Evolutionary conservation across 2,329 filamentous ascomycete species (phyloP), one percentile per base, ranked within the genome.

Genomic region (Fusarium sp.): DNA sequence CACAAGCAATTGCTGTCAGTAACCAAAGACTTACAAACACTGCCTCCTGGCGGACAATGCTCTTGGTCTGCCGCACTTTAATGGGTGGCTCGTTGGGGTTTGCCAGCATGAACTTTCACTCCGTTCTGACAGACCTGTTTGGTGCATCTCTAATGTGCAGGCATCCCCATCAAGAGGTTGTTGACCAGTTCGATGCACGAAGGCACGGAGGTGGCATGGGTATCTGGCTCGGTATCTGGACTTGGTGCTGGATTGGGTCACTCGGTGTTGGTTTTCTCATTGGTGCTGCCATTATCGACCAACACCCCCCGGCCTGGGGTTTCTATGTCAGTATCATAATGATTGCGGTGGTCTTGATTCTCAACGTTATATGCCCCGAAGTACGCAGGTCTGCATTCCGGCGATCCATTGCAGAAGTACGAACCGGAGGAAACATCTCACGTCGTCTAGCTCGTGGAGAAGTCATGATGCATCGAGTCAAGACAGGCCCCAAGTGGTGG

Each of bases 171-270:
- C 90, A 93, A 79, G 92, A 93, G 74, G 81, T 91, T 22, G 89
- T 91, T 2, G 86, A 90, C 61, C 80, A 85, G 15, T 88, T 87
- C 71, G 92, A 94, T 77, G 87, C 92, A 20, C 87, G 92, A 58
- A 85, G 92, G 43, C 91, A 94, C 74, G 92, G 92, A 10, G 91
- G 92, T 15, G 92, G 92, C 1, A 90, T 94, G 82, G 92, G 92
- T 1, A 82, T 92, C n/a, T 94, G 92, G 92, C 83, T 94, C 12
- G 91, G 91, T 3, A 84, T 92, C 58, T 94, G 92, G 91, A 90
- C 90, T 1, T 94, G 90, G 88, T 92, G 91, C 76, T 92, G 88
- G 79, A 88, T 92, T 72, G 91, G 90, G 8, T 92, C 91, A 24
- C 84, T 94, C 24, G 88, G 89, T 1, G 76, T 93, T 40, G 92